A percentile compares a stretch with the other conserved stretches of the same genome.
Conservation (phyloP, 176 grass and related monocot species). For the Carex littledalei region DNA sequence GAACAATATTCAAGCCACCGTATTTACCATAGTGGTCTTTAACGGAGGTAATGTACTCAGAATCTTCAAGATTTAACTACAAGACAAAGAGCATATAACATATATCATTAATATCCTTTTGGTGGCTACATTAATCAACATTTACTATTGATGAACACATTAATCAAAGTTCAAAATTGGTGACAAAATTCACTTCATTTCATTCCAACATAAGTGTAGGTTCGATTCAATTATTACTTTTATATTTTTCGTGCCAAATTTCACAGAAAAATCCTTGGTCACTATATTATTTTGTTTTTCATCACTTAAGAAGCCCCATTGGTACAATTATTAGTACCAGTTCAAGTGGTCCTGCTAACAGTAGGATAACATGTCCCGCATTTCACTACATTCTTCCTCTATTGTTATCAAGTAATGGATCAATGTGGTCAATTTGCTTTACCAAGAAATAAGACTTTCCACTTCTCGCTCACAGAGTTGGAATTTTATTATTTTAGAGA, state of each 20-base stretch:
- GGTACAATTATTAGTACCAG: background rate
- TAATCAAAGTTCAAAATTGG: background rate
- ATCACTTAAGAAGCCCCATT: background rate
- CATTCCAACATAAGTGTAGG: too few species aligned
- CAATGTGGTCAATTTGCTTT: background rate
- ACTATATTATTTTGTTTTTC: background rate
- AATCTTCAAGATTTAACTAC: too few species aligned
- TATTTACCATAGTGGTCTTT: background rate
- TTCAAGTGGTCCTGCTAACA: background rate
- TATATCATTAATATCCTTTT: background rate
- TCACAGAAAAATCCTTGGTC: background rate
- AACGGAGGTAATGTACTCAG: constrained; percentile 31
- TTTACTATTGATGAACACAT: too few species aligned
- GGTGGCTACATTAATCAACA: too few species aligned
- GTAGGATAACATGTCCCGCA: too few species aligned
- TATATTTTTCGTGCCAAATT: too few species aligned
- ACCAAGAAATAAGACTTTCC: background rate
- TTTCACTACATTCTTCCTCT: too few species aligned
- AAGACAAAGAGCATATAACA: too few species aligned
- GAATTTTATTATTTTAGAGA: background rate
- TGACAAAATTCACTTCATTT: too few species aligned
- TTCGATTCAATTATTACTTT: too few species aligned
- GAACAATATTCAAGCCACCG: background rate
- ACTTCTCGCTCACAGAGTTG: background rate
- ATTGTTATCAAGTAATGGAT: too few species aligned